Evolutionary conservation across 2,329 filamentous ascomycete species (phyloP).

Genomic region (Clonostachys solani): DNA sequence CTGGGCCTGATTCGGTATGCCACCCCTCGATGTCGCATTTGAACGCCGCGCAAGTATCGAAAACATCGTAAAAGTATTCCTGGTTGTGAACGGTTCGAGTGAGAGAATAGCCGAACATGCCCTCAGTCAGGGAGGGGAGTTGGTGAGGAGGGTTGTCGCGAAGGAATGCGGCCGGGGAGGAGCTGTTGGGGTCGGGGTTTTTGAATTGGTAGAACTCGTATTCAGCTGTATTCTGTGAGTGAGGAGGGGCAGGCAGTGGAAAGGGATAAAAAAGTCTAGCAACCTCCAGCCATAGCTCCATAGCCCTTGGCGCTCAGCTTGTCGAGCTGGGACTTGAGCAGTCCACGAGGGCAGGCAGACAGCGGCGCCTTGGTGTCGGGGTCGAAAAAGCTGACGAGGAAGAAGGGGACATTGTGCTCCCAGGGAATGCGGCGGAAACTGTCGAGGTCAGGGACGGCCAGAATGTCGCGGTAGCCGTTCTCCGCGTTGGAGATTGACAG

Average conservation of each 20-base stretch:
- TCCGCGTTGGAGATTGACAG: slow-evolving; percentile 84
- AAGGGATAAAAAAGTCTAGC: neutral
- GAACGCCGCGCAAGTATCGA: slow-evolving; percentile 74
- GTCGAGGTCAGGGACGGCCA: slow-evolving; percentile 74
- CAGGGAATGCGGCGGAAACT: slow-evolving; percentile 84
- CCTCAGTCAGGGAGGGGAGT: slow-evolving; percentile 80
- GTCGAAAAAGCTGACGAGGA: slow-evolving; percentile 78
- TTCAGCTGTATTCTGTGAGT: slow-evolving; percentile 55
- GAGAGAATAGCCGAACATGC: slow-evolving; percentile 94
- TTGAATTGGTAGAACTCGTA: slow-evolving; percentile 95
- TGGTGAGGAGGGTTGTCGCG: slow-evolving; percentile 66
- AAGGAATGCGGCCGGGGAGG: slow-evolving; percentile 71
- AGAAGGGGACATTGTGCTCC: slow-evolving; percentile 84
- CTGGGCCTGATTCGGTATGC: slow-evolving; percentile 92
- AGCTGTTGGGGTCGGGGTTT: slow-evolving; percentile 51
- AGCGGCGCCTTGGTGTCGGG: slow-evolving; percentile 70
- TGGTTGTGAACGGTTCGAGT: slow-evolving; percentile 85
- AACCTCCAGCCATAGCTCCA: slow-evolving; percentile 85
- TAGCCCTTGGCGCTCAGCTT: slow-evolving; percentile 68
- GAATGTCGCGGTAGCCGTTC: slow-evolving; percentile 83
- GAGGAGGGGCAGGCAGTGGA: neutral
- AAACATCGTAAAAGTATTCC: slow-evolving; percentile 88
- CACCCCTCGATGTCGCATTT: slow-evolving; percentile 83
- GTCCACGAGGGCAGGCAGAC: slow-evolving; percentile 73
- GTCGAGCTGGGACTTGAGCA: slow-evolving; percentile 64